Evolutionary conservation across 371 early-diverging fungal species (phyloP), one percentile per base, ranked within the genome.

Genomic region (Mucor sp.): DNA sequence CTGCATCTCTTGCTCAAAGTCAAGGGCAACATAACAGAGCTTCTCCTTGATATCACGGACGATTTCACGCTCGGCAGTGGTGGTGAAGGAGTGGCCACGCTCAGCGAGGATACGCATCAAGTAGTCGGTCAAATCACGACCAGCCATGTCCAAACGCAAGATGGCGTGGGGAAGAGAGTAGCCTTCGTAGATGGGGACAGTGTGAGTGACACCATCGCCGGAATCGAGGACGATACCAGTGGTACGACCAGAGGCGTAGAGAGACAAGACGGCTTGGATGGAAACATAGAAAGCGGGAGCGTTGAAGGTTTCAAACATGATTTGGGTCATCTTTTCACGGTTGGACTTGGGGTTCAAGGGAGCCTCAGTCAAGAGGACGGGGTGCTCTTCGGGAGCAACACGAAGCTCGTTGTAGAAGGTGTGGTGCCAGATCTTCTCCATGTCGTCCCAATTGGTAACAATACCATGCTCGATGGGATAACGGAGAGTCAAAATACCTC

Each of bases 391-490:
- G 75, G 90, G 90, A 63, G 90, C 90, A 65, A 90, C 90, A 77
- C 90, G 90, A 74, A 90, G 84, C 76, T 90, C 90, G 76, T 90
- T 91, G 82, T 90, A 92, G 88, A 97, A 97, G 72, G 99, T 99
- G 89, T 99, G 99, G 85, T 99, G 99, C 97, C 99, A 99, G 80
- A 99, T 99, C 89, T 99, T 99, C 88, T 99, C 99, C 99, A 99
- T 99, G 80, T 98, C 98, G 77, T 99, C 99, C 99, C 99, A 99
- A 95, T 99, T 98, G 87, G 95, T 98, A 41, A 99, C 99, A 82
- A 99, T 98, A 88, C 99, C 99, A 91, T 99, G 99, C 84, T 99
- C 99, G 83, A 99, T 99, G 67, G 99, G 99, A 83, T 99, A 99
- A 84, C 96, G 98, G 68, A 99, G 92, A 50, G 97, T 95, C 68